phyloP scores from a whole-genome alignment of 2,329 filamentous ascomycete genomes.

The Diaporthe amygdali region DNA sequence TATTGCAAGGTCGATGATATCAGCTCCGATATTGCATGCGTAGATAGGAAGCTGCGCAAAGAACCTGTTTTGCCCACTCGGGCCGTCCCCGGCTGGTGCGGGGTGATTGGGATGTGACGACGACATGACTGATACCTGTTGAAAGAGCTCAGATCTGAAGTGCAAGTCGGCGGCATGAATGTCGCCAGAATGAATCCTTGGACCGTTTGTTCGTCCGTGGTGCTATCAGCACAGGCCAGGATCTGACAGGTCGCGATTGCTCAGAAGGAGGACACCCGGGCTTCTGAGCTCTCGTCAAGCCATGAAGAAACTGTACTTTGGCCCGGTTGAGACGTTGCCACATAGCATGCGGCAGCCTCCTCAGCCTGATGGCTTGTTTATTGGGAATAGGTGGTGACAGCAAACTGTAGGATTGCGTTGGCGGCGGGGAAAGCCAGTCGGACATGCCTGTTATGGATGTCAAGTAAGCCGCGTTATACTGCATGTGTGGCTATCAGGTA shows the following conservation, averaged over 20 bases:
- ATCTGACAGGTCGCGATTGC: background rate
- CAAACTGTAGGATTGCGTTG: background rate
- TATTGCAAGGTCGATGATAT: background rate
- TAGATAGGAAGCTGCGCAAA: background rate
- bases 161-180: background rate
- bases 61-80: conserved; percentile 4
- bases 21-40: conserved; percentile 4
- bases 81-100: background rate
- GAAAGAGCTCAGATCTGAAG: background rate
- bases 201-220: background rate
- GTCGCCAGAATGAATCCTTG: background rate
- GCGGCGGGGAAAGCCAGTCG: background rate
- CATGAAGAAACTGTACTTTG: background rate
- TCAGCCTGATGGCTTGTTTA: background rate
- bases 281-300: background rate
- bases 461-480: background rate
- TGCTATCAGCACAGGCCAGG: background rate
- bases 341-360: background rate
- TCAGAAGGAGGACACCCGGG: background rate
- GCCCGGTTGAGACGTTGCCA: background rate
- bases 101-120: conserved; percentile 3
- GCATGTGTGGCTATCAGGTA: background rate
- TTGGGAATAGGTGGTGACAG: background rate
- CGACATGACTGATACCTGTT: background rate
- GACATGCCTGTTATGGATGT: background rate